These are phyloP conservation scores for Pilasporangium apinafurcum DNA, from an alignment of 352 stramenopile species.

Conservation along the genomic window DNA sequence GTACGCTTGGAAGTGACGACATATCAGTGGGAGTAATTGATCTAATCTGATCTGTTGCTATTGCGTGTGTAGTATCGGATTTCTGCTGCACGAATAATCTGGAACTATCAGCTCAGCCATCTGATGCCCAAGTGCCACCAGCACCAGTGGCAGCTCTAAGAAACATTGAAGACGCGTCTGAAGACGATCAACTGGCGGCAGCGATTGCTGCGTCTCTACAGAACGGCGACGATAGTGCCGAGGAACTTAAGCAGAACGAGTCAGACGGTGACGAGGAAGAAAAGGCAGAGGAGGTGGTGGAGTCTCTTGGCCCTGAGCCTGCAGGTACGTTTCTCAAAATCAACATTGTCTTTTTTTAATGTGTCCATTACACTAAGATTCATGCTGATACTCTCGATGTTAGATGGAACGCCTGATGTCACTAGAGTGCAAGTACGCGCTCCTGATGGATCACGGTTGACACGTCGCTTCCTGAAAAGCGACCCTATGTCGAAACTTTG, in stretches of 20 bases:
- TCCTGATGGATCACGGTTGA: constrained; percentile 56
- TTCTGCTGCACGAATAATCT: constrained; percentile 53
- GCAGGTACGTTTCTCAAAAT: constrained; percentile 21
- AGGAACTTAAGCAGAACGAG: constrained; percentile 18
- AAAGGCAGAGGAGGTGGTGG: constrained; percentile 28
- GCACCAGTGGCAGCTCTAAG: not conserved
- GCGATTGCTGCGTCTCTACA: constrained; percentile 78
- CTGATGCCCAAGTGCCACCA: not conserved
- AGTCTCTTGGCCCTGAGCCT: constrained; percentile 44
- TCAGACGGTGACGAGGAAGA: constrained; percentile 32
- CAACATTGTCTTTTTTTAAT: constrained; percentile 2
- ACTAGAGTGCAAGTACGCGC: constrained; percentile 68
- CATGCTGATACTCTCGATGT: not conserved
- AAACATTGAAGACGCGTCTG: constrained; percentile 48
- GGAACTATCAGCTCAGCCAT: constrained; percentile 9
- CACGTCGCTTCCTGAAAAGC: constrained; percentile 67
- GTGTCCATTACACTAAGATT: constrained; percentile 2
- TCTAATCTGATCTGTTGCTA: not conserved
- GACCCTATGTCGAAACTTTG: constrained; percentile 60
- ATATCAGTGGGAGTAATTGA: not conserved
- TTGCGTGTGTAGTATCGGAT: constrained; percentile 37
- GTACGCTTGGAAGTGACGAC: constrained; percentile 18
- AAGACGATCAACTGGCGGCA: constrained; percentile 73
- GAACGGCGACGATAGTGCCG: constrained; percentile 22
- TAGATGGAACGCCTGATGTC: constrained; percentile 40